Conservation (phyloP, 2,329 filamentous ascomycete genomes). For the Alternaria brassicicola region DNA sequence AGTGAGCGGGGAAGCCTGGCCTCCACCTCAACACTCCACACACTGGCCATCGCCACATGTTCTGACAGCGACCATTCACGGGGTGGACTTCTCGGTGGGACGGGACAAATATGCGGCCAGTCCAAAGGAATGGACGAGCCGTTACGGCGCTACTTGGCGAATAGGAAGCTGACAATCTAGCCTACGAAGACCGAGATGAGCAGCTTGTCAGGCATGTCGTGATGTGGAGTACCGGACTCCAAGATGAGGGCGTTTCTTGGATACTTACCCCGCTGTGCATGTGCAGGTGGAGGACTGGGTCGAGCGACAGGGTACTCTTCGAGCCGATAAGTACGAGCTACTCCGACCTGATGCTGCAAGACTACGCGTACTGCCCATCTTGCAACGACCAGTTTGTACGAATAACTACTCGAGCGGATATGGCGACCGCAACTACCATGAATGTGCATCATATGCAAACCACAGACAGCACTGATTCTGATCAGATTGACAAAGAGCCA, state of each 20-base stretch:
- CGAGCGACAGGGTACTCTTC: neutral
- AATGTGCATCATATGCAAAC: neutral
- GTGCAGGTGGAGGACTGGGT: neutral
- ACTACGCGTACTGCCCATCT: no score
- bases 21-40: neutral
- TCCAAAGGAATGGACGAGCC: neutral
- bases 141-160: neutral
- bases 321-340: neutral
- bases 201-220: neutral
- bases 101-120: neutral
- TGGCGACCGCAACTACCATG: constrained; percentile 5
- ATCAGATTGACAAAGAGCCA: constrained; percentile 28
- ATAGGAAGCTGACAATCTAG: neutral
- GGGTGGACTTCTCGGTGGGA: neutral
- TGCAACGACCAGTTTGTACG: neutral
- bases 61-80: neutral
- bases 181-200: neutral
- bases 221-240: neutral
- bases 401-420: neutral
- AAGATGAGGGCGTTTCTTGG: neutral
- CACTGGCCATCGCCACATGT: neutral
- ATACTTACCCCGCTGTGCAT: neutral
- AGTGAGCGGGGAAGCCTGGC: constrained; percentile 2
- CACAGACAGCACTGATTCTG: constrained; percentile 12
- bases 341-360: neutral